A percentile compares a stretch with the other conserved stretches of the same genome.
These are phyloP conservation scores for Microbotryum intermedium DNA, from an alignment of 1,284 basidiomycete species.

Conservation along the genomic window DNA sequence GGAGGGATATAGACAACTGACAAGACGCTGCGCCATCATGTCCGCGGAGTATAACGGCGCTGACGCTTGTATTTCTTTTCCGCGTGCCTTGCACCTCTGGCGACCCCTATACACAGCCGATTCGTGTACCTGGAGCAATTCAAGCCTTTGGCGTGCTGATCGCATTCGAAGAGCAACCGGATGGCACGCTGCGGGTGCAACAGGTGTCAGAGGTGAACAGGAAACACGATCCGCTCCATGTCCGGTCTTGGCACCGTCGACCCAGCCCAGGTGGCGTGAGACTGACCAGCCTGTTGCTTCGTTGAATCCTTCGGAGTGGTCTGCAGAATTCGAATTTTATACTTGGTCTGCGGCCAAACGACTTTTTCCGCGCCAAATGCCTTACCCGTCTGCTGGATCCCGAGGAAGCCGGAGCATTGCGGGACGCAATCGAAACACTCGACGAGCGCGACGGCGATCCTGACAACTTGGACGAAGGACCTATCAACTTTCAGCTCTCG, in stretches of 20 bases:
- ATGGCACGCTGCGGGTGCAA: constrained; percentile 55
- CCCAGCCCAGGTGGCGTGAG: neutral
- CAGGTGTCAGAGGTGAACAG: constrained; percentile 69
- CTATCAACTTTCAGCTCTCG: constrained; percentile 31
- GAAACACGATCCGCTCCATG: neutral
- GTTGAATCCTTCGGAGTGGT: too few relatives aligned
- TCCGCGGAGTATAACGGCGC: constrained; percentile 32
- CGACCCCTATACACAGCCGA: constrained; percentile 46
- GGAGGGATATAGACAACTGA: constrained; percentile 13
- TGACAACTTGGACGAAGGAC: constrained; percentile 33
- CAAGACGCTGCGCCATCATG: neutral
- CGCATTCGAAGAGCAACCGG: constrained; percentile 60
- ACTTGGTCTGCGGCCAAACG: constrained; percentile 65
- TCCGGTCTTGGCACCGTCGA: too few relatives aligned
- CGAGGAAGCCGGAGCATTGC: constrained; percentile 60
- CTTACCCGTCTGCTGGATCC: constrained; percentile 65
- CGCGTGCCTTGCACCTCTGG: too few relatives aligned
- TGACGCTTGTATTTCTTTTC: neutral
- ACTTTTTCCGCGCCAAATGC: constrained; percentile 66
- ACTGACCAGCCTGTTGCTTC: neutral
- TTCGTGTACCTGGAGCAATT: constrained; percentile 72
- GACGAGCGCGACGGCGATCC: constrained; percentile 28
- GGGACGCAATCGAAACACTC: constrained; percentile 46
- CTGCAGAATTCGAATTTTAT: constrained; percentile 56
- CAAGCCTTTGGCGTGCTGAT: constrained; percentile 79